Evolutionary conservation across 208 protist genomes (phyloP), one percentile per base, ranked within the genome.

Genomic region (Trypanosoma rangeli): DNA sequence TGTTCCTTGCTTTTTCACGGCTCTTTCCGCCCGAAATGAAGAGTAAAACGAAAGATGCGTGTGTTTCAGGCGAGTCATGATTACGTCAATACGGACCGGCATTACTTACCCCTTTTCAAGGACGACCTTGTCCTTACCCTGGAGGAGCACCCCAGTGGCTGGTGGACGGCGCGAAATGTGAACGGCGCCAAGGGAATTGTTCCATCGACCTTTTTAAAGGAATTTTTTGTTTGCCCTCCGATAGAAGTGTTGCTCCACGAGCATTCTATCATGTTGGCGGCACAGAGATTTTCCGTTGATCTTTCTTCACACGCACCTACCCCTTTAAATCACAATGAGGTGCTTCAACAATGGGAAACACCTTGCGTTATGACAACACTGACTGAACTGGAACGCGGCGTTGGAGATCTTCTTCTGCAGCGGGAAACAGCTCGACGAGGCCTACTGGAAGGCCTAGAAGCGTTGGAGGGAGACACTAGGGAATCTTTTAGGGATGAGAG

Each of bases 101-200:
- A 78, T 13, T 86, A 86, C 64, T 76, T 94, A 5, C 73, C 75
- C 4, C 60, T 94, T 8, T 73, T 61, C 22, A 76, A 72, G 13
- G 66, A 74, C 22, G 89, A 94, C 48, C 33, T 90, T 29, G n/a
- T 94, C 0, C 59, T 81, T 61, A 78, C 92, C 5, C 46, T 89
- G 5, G 89, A 92, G 26, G 67, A 77, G 16, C 79, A 92, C 44
- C 58, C 59, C 0, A 92, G 80, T 44, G 89, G 89, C 18, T 94
- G 89, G 89, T 94, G 89, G 89, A 77, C 84, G 2, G 89, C 84
- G 8, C 57, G 69, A 2, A 94, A 91, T 61, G 26, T 68, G 20
- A 60, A 68, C 1, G 82, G 80, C 0, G 69, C 64, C 20, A 84
- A 81, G 46, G 89, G 89, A 31, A 60, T 94, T 20, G 82, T 94